Evolutionary conservation across 2,329 filamentous ascomycete species (phyloP), one percentile per base, ranked within the genome.

Genomic region (Cylindrodendrum hubeiense): DNA sequence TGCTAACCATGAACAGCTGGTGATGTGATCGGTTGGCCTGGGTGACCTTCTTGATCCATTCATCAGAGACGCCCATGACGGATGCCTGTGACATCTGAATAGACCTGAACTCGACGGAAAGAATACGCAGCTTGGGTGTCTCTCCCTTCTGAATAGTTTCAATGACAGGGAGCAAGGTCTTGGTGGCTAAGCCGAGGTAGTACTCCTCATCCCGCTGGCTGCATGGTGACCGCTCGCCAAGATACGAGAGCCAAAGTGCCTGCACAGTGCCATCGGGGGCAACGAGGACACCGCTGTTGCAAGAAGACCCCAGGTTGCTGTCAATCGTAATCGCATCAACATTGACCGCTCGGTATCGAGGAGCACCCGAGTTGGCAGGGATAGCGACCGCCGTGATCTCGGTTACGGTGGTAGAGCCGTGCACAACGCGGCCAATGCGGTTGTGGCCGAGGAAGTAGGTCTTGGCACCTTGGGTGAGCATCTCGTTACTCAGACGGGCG

Each of bases 371-470:
- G 80, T 97, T 98, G 26, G 96, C 94, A 1, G 96, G 97, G 67
- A 99, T 98, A 1, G 95, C 94, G 3, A 98, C 96, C 2, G 96
- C 96, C 12, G 95, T 98, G 75, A 99, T 97, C 78, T 99, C 96
- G 1, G 97, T 99, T 15, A 99, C 94, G 0, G 92, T 94, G 0
- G 96, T 98, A 73, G 97, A 94, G 5, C 94, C 93, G 72, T 98
- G 93, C 4, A 98, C 95, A 43, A 98, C 93, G 37, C 95, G 90
- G 66, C 95, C 91, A 70, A 98, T 98, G 71, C 97, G 91, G 77
- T 99, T 99, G 83, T 97, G 97, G n/a, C 96, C 97, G 68, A 99
- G 92, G 80, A 99, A 99, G 71, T 97, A 95, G 0, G 95, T 98
- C 62, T 95, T 92, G 52, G 95, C 93, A 37, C 96, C 96, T 82